Evolutionary conservation across 139 green algal species (phyloP).

Genomic region (Axilococcus clingmanii): DNA sequence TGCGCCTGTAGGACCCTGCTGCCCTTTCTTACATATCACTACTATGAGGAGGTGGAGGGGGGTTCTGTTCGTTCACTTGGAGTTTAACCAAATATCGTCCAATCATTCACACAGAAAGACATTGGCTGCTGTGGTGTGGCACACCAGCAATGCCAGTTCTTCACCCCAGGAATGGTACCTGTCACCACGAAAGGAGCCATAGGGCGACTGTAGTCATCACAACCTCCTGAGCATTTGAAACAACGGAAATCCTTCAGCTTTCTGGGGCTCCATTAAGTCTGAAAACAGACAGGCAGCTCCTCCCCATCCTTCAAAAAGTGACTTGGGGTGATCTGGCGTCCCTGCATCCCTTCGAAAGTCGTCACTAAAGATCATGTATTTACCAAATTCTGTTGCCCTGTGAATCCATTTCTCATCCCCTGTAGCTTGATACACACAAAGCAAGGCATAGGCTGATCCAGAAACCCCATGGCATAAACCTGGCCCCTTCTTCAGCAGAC

Average conservation of each 20-base stretch:
- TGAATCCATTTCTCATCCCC: conserved; percentile 24
- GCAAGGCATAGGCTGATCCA: conserved; percentile 51
- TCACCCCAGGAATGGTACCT: no score
- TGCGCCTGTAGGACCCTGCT: no score
- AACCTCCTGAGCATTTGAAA: background rate
- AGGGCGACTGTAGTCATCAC: no score
- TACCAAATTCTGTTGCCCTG: conserved; percentile 36
- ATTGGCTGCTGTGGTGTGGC: no score
- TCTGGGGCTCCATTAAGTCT: no score
- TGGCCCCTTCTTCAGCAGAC: conserved; percentile 47
- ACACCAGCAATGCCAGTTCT: no score
- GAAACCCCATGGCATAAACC: conserved; percentile 49
- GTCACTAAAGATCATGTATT: conserved; percentile 25
- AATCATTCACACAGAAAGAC: no score
- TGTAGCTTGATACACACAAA: conserved; percentile 33
- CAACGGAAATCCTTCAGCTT: background rate
- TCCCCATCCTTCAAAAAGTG: conserved; percentile 45
- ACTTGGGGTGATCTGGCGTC: conserved; percentile 38
- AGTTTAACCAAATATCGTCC: no score
- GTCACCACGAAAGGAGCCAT: no score
- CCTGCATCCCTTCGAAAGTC: conserved; percentile 18
- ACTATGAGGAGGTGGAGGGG: no score
- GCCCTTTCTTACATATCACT: no score
- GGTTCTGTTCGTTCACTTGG: no score
- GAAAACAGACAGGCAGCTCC: conserved; percentile 40